Base-by-base conservation (phyloP, 208 protist species). In the Leishmania major region DNA sequence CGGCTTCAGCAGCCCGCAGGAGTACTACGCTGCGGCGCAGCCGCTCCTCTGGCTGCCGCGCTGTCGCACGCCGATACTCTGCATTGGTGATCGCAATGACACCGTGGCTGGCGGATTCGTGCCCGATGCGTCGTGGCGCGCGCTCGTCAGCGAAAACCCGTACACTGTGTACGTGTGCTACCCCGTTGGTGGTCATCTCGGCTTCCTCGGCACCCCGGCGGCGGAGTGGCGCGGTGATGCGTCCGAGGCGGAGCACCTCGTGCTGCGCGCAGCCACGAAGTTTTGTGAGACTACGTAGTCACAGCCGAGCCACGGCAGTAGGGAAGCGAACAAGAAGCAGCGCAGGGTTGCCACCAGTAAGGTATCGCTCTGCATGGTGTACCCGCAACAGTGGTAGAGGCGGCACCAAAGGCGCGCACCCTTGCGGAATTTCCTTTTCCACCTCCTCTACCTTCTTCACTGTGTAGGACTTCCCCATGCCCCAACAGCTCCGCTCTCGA, bases 111-210 rank as follows among this genome's bases (percentile, higher is more conserved):
- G 91, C 3, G 75, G 78, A 37, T 75, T 80, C 45, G 76, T 77
- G 51, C 67, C 73, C 0, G 79, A 75, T 10, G 84, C 69, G 47
- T 31, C 57, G 55, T 91, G 88, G 92, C 82, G 87, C 57, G 67
- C 31, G 22, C 69, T 89, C 17, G 82, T 88, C 17, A 74, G 25
- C 40, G 53, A 73, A 35, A 87, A 88, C 78, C 49, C 79, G 25
- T 80, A 78, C 60, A 64, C 90, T 4, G 75, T 86, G 45, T 93
- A 88, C 64, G 80, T 93, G 43, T 81, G 85, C 71, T 80, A 93
- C 55, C 92, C 91, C 2, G 75, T 80, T 8, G 92, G 92, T 8
- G 92, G 92, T 3, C 92, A 96, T 64, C 47, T 96, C 31, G 91
- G 91, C 37, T 96, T 91, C 70, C 19, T 96, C 22, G 82, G 82